These are phyloP conservation scores for Calonectria naviculata DNA, from an alignment of 2,329 filamentous ascomycete genomes.

Conservation along the genomic window DNA sequence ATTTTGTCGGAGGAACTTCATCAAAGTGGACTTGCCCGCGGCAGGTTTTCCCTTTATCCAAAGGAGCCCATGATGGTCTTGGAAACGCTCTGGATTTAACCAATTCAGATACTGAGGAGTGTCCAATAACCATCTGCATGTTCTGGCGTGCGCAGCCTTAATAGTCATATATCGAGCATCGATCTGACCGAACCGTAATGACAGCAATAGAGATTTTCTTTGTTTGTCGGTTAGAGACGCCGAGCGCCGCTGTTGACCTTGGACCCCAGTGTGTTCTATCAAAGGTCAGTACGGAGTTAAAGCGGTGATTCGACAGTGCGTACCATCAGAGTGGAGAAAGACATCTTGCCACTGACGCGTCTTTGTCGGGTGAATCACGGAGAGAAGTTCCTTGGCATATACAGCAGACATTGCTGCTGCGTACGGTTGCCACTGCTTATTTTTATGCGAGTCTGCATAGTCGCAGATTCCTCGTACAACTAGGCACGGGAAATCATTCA, in stretches of 20 bases:
- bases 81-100: slow-evolving; percentile 39
- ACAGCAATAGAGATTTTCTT: slow-evolving; percentile 34
- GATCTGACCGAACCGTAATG: slow-evolving; percentile 50
- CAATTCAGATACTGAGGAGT: slow-evolving; percentile 48
- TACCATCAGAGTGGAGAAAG: neutral
- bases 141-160: slow-evolving; percentile 49
- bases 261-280: neutral
- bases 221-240: neutral
- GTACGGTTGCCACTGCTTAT: slow-evolving; percentile 47
- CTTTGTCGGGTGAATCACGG: neutral
- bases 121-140: slow-evolving; percentile 54
- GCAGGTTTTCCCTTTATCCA: neutral
- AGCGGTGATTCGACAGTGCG: neutral
- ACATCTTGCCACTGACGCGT: neutral
- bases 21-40: slow-evolving; percentile 24
- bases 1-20: slow-evolving; percentile 50
- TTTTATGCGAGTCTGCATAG: slow-evolving; percentile 52
- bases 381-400: slow-evolving; percentile 31
- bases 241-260: too few species aligned
- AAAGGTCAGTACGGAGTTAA: neutral
- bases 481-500: slow-evolving; percentile 39
- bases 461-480: slow-evolving; percentile 50
- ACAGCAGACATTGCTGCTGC: slow-evolving; percentile 47
- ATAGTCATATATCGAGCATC: slow-evolving; percentile 50
- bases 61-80: slow-evolving; percentile 53